Evolutionary conservation across 768 basidiomycete genomes (phyloP).

Genomic region (Rhodotorula sphaerocarpa): DNA sequence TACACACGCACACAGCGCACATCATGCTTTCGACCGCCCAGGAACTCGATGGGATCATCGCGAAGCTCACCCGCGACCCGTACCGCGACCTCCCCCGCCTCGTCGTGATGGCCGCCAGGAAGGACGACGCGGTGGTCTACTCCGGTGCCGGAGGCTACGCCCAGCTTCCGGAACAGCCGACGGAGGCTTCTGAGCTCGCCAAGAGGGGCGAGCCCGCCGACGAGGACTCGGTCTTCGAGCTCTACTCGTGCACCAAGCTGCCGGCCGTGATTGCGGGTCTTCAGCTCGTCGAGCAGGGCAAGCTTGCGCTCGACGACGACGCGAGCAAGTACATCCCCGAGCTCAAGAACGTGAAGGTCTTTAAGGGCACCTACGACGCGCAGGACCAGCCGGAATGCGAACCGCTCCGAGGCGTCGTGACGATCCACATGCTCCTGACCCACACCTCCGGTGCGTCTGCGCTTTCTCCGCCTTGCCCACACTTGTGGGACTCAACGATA

Average conservation of each 20-base stretch:
- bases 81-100: not conserved
- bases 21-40: not conserved
- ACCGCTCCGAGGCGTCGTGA: conserved; percentile 36
- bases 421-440: conserved; percentile 40
- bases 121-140: not conserved
- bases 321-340: conserved; percentile 38
- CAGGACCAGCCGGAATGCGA: conserved; percentile 22
- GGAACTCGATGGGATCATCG: not conserved
- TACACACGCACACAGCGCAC: too few relatives aligned
- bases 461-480: too few relatives aligned
- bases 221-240: not conserved
- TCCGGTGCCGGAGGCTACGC: not conserved
- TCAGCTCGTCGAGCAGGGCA: conserved; percentile 40
- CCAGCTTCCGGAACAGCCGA: not conserved
- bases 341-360: conserved; percentile 32
- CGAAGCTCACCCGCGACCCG: not conserved
- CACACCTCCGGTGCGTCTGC: conserved; percentile 35
- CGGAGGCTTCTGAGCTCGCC: not conserved
- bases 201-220: not conserved
- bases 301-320: conserved; percentile 37
- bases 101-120: not conserved
- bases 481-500: too few relatives aligned
- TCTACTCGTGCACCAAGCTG: conserved; percentile 8
- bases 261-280: conserved; percentile 39
- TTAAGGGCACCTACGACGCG: conserved; percentile 35